Conservation (phyloP, 345 rosid species). For the Eucalyptus guilfoylei region DNA sequence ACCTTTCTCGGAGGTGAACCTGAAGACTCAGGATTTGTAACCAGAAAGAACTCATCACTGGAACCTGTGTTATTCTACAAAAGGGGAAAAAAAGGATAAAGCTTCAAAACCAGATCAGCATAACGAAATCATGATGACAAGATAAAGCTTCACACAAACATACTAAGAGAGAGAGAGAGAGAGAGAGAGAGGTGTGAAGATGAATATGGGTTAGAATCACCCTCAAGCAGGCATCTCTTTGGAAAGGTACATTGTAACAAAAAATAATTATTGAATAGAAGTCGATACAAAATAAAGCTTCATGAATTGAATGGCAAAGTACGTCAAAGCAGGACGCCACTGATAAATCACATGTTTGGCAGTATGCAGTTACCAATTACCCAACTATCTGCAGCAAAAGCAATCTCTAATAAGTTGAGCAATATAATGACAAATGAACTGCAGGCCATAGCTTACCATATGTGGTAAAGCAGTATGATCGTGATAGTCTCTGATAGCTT, state of each 20-base stretch:
- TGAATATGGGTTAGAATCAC: background rate
- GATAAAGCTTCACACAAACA: background rate
- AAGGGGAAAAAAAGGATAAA: background rate
- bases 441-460: constrained; percentile 35
- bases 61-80: constrained; percentile 63
- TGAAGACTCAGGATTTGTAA: constrained; percentile 67
- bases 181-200: background rate
- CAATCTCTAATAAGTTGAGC: background rate
- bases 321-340: background rate
- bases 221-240: background rate
- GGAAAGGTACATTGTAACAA: background rate
- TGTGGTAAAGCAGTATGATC: constrained; percentile 76
- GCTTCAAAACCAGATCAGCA: background rate
- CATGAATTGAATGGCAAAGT: background rate
- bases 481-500: constrained; percentile 91
- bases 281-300: background rate
- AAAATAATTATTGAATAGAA: background rate
- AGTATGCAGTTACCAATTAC: background rate
- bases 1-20: constrained; percentile 94
- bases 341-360: background rate
- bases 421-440: background rate
- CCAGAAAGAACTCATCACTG: constrained; percentile 80
- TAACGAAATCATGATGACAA: background rate
- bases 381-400: background rate
- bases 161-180: background rate